Evolutionary conservation across 2,329 filamentous ascomycete genomes (phyloP).

Genomic region (Diaporthe velutina): DNA sequence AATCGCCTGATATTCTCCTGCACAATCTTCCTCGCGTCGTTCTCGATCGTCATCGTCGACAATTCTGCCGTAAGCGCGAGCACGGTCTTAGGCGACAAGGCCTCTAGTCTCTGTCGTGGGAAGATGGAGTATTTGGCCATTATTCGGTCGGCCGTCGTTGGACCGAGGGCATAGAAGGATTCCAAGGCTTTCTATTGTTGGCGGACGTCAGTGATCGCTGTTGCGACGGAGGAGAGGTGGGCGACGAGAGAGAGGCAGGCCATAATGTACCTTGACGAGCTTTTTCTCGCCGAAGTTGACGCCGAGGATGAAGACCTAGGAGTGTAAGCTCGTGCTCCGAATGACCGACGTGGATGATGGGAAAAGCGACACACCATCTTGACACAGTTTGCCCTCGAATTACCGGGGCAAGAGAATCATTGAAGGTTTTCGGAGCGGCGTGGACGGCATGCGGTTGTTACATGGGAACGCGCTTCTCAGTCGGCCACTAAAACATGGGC

Average conservation of each 20-base stretch:
- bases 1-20: constrained; percentile 88
- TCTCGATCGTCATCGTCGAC: constrained; percentile 93
- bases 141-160: constrained; percentile 76
- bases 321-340: neutral
- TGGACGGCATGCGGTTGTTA: neutral
- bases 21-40: constrained; percentile 82
- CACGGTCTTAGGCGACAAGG: constrained; percentile 80
- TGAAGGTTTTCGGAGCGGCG: neutral
- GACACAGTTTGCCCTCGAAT: constrained; percentile 40
- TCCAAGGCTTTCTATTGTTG: constrained; percentile 76
- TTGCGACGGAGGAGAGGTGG: constrained; percentile 28
- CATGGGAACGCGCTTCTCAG: constrained; percentile 3
- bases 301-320: constrained; percentile 85
- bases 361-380: constrained; percentile 43
- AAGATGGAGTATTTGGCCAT: constrained; percentile 93
- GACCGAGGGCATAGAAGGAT: constrained; percentile 88
- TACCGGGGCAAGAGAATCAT: constrained; percentile 41
- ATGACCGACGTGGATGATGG: neutral
- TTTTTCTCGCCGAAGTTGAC: constrained; percentile 87
- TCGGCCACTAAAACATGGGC: neutral
- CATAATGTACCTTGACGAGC: constrained; percentile 79
- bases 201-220: constrained; percentile 35
- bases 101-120: constrained; percentile 82
- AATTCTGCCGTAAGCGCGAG: constrained; percentile 87
- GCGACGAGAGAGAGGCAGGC: constrained; percentile 31